Conservation (phyloP, 371 early-diverging fungal genomes). For the Mortierella sp. region DNA sequence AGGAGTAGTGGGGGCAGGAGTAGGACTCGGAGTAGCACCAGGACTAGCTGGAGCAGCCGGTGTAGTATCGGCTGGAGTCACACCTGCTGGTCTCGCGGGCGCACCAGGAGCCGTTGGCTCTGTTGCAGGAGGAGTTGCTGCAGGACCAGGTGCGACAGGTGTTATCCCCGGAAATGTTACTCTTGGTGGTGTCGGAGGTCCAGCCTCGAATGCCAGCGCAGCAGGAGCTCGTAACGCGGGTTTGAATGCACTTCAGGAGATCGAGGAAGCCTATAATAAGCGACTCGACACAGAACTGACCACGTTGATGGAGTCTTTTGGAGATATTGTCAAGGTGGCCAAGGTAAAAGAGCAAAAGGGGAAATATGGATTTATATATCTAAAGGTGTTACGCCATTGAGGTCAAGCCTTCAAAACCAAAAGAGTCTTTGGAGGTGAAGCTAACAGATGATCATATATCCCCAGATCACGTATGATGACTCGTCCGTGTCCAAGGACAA, state of each 20-base stretch:
- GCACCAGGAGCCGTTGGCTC: conserved; percentile 6
- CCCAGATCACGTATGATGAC: conserved; percentile 28
- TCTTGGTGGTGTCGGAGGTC: conserved; percentile 4
- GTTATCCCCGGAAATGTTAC: background rate
- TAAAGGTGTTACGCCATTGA: too few species aligned
- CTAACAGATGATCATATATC: too few species aligned
- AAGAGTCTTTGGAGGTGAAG: too few species aligned
- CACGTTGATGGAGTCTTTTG: conserved; percentile 70
- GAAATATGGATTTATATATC: too few species aligned
- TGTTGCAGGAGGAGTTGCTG: conserved; percentile 7
- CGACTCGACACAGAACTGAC: conserved; percentile 69
- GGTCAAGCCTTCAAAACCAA: too few species aligned
- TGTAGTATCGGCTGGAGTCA: conserved; percentile 11
- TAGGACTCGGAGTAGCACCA: conserved; percentile 8
- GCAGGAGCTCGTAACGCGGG: conserved; percentile 11
- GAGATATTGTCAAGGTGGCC: conserved; percentile 70
- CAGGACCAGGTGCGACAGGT: conserved; percentile 1
- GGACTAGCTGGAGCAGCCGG: conserved; percentile 12
- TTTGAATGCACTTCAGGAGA: conserved; percentile 47
- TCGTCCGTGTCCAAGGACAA: conserved; percentile 69
- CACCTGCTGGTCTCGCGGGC: conserved; percentile 1
- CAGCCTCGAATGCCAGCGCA: conserved; percentile 1
- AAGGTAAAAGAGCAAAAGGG: conserved; percentile 55
- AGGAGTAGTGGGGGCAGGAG: conserved; percentile 13
- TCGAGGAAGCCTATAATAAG: conserved; percentile 72